A percentile compares a stretch with the other conserved stretches of the same genome.
These are phyloP conservation scores for Chytridiales sp. DNA, from an alignment of 371 early-diverging fungal genomes.

Conservation along the genomic window DNA sequence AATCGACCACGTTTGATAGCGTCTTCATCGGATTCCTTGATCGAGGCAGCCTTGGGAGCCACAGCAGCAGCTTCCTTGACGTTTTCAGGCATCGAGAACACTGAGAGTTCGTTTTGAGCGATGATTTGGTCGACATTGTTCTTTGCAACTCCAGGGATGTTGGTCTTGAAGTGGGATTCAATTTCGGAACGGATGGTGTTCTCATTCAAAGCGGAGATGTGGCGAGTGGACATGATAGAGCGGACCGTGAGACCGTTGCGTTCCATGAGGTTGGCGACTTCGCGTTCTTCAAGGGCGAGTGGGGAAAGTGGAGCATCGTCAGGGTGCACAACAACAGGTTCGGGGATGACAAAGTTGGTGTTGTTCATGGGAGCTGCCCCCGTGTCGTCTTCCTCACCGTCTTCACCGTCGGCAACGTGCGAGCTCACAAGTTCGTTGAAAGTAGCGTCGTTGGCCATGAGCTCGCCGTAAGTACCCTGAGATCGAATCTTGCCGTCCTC, in stretches of 20 bases:
- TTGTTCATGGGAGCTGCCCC: conserved; percentile 19
- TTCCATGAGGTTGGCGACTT: conserved; percentile 25
- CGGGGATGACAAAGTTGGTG: conserved; percentile 18
- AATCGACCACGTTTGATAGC: conserved; percentile 24
- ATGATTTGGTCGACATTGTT: conserved; percentile 52
- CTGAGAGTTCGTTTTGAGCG: conserved; percentile 59
- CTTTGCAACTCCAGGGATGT: conserved; percentile 41
- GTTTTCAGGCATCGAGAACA: conserved; percentile 47
- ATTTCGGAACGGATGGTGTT: conserved; percentile 55
- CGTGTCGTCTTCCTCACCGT: conserved; percentile 32
- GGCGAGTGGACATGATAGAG: conserved; percentile 49
- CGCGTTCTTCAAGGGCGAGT: background rate
- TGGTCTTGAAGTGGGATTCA: conserved; percentile 53
- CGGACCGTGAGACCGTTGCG: conserved; percentile 33
- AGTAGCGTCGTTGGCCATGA: conserved; percentile 52
- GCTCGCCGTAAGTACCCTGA: conserved; percentile 40
- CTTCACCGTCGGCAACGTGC: conserved; percentile 34
- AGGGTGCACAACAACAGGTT: too few species aligned
- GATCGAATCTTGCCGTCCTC: conserved; percentile 30
- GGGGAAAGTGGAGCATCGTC: background rate
- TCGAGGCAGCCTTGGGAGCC: too few species aligned
- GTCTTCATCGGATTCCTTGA: conserved; percentile 7
- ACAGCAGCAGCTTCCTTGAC: conserved; percentile 14
- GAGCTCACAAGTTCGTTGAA: conserved; percentile 38
- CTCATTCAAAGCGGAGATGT: conserved; percentile 51